Conservation (phyloP, 768 basidiomycete species). For the Pisolithus marmoratus region DNA sequence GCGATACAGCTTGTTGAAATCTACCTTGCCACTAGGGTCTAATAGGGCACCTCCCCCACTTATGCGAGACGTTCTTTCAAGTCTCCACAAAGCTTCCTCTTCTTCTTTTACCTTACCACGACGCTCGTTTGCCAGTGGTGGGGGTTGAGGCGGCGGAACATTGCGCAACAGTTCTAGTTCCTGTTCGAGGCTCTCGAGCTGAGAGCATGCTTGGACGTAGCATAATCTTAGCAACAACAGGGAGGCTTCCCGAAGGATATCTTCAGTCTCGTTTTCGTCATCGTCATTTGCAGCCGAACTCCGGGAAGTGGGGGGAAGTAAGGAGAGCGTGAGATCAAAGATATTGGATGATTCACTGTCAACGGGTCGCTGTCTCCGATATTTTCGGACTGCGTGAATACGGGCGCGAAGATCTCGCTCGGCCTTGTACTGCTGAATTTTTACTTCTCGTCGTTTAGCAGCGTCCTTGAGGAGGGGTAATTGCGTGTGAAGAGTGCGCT, state of each 20-base stretch:
- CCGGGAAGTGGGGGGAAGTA: constrained; percentile 40
- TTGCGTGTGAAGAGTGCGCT: constrained; percentile 50
- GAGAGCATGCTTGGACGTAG: constrained; percentile 62
- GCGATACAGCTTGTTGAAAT: constrained; percentile 4
- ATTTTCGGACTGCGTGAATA: constrained; percentile 59
- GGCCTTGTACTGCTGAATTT: constrained; percentile 85
- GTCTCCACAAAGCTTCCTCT: constrained; percentile 60
- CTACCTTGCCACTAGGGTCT: constrained; percentile 72
- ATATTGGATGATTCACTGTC: constrained; percentile 38
- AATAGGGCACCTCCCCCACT: constrained; percentile 60
- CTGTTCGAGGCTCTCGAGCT: constrained; percentile 62
- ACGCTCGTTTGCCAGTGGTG: constrained; percentile 31
- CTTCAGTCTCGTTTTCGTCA: constrained; percentile 56
- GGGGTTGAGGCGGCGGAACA: constrained; percentile 39
- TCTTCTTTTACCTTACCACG: constrained; percentile 38
- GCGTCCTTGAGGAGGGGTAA: constrained; percentile 53
- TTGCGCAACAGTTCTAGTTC: constrained; percentile 64
- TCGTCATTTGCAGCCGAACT: constrained; percentile 29
- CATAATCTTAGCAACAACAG: constrained; percentile 69
- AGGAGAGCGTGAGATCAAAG: constrained; percentile 57
- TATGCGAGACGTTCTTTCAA: constrained; percentile 50
- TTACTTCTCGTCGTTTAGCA: constrained; percentile 70
- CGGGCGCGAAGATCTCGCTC: constrained; percentile 74
- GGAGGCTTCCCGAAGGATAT: constrained; percentile 58
- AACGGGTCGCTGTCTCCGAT: constrained; percentile 36